Base-by-base conservation (phyloP, 345 rosid species). In the Eucalyptus curtisii region DNA sequence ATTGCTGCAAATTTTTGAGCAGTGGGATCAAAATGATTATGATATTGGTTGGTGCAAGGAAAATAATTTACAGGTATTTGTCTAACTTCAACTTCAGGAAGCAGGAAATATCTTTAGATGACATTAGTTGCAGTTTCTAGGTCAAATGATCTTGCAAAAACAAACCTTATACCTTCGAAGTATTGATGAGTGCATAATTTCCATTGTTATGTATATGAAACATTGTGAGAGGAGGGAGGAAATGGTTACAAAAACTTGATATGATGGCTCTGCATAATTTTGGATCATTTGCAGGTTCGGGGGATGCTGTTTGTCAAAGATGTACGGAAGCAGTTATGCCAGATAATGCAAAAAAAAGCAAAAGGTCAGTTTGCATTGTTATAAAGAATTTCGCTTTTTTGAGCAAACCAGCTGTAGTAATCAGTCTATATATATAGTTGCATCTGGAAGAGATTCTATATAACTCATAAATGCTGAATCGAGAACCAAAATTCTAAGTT, bases 261-360 rank as follows among this genome's bases (percentile, higher is more conserved):
- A 76, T 48, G 86, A 85, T 61, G 52, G 11, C 71, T 61, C 33
- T 89, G 50, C 49, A 49, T 85, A 86, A 88, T 59, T 66, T 82
- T 24, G 79, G 79, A 49, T 53, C 86, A 85, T 89, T 66, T 91
- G 88, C 89, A 98, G 99, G 97, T 96, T 86, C 95, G 98, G 88
- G 99, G 99, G 88, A 98, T 98, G 99, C 90, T 55, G 91, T 97
- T 98, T 91, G 98, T 94, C 90, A 98, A 92, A 94, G 99, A 98
- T 91, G 96, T 96, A 49, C 93, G 98, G 90, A 95, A 90, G 93
- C 99, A 98, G 90, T 88, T 98, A 86, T 94, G 93, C 90, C 99
- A 97, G 92, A 95, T 98, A 91, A 96, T 98, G 98, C 95, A 95
- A 91, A 96, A 95, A 91, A 94, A 93, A 89, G 96, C 96, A 14